Evolutionary conservation across 2,329 filamentous ascomycete genomes (phyloP).

Genomic region (Colletotrichum gloeosporioides): DNA sequence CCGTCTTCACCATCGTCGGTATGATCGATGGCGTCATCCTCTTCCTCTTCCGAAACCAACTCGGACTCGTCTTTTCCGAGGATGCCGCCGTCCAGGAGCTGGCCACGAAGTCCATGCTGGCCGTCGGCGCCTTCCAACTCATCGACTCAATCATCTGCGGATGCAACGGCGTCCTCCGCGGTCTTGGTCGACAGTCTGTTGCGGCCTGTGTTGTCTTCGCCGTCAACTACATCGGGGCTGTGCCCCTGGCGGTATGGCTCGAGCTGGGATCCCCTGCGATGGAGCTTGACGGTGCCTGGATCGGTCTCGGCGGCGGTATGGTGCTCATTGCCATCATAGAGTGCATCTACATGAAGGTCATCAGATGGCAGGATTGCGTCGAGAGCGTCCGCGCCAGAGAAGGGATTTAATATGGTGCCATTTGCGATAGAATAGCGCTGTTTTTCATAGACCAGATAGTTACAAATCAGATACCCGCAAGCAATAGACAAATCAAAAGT

Average conservation of each 20-base stretch:
- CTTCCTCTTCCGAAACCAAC: constrained; percentile 32
- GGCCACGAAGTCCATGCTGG: constrained; percentile 33
- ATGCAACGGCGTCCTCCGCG: constrained; percentile 43
- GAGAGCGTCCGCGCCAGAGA: constrained; percentile 33
- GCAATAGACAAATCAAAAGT: not conserved
- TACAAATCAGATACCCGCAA: not conserved
- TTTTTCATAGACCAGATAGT: not conserved
- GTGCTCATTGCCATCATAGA: constrained; percentile 34
- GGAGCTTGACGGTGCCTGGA: constrained; percentile 39
- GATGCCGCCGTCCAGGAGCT: constrained; percentile 33
- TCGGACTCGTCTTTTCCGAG: constrained; percentile 36
- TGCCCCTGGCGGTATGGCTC: constrained; percentile 43
- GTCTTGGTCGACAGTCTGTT: constrained; percentile 41
- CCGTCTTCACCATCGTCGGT: constrained; percentile 37
- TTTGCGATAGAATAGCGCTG: not conserved
- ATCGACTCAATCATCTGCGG: constrained; percentile 39
- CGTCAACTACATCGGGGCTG: constrained; percentile 42
- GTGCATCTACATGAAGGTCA: constrained; percentile 35
- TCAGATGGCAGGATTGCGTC: constrained; percentile 34
- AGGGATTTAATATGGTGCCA: constrained; percentile 1
- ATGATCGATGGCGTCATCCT: constrained; percentile 36
- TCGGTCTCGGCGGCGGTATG: constrained; percentile 38
- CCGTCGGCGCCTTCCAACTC: constrained; percentile 37
- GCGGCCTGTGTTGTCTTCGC: constrained; percentile 40
- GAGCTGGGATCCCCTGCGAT: constrained; percentile 36